These are phyloP conservation scores for Dysphania ambrosioides DNA, from an alignment of 148 eudicot species.

Conservation along the genomic window DNA sequence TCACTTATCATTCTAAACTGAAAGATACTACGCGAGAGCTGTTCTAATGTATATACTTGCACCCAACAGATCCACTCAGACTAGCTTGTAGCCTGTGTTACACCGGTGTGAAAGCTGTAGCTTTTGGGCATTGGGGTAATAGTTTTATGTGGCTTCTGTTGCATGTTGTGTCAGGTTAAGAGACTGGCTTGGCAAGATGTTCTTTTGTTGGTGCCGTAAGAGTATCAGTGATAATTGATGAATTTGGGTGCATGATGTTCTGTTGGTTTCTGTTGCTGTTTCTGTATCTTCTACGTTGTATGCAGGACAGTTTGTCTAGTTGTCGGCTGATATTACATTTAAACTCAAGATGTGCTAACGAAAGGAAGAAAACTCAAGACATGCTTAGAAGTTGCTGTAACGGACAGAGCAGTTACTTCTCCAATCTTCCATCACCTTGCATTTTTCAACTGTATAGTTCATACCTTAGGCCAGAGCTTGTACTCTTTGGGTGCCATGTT, in stretches of 20 bases:
- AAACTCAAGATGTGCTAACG: neutral
- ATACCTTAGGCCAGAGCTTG: neutral
- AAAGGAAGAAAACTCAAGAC: no score
- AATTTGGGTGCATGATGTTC: neutral
- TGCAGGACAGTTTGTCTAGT: neutral
- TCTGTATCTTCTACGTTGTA: neutral
- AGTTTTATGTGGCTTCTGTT: neutral
- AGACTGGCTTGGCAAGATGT: neutral
- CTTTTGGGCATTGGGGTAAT: neutral
- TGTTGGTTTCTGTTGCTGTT: no score
- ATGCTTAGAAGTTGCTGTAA: no score
- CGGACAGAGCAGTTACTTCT: neutral
- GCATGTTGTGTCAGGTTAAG: neutral
- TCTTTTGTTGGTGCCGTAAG: neutral
- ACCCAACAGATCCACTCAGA: neutral
- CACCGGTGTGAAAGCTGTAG: no score
- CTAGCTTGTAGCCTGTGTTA: neutral
- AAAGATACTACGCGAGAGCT: no score
- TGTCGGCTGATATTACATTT: neutral
- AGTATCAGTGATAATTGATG: neutral
- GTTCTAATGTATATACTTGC: no score
- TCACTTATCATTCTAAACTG: no score
- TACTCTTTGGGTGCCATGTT: neutral
- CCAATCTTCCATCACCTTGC: neutral
- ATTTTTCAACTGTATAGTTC: neutral